Evolutionary conservation across 1,284 basidiomycete species (phyloP), one percentile per base, ranked within the genome.

Genomic region (Rhodofomes roseus): DNA sequence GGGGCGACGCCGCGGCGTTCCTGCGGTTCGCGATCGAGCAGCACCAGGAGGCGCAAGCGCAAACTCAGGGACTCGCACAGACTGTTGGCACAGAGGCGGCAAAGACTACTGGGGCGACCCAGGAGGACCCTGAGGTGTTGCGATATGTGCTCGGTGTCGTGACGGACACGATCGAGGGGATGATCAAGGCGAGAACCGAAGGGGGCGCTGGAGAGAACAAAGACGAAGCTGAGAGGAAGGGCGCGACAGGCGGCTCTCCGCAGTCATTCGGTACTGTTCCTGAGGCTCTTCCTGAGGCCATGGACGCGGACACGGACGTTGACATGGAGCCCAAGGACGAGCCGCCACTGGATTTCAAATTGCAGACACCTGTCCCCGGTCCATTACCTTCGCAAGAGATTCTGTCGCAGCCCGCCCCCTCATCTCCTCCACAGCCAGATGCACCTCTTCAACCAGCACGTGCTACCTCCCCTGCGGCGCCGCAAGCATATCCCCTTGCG

Each of bases 81-180:
- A 16, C 25, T 16, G 25, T 14, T 18, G 25, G 25, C 7, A 25
- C 25, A 18, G n/a, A 20, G n/a, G 14, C 50, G 53, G 20, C 58
- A 20, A 48, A 55, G 39, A 29, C 51, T n/a, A n/a, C n/a, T 31
- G 57, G 57, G 1, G 40, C 51, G 41, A 31, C 54, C 68, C 71
- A 59, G 71, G 81, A 83, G 64, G 77, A 77, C 8, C 74, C 77
- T 27, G 80, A 78, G 46, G 78, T 85, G 67, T 70, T 86, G 57
- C 76, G 73, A 41, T 75, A 79, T 54, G 83, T 83, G 43, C 70
- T 87, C 61, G 76, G 80, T 20, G 77, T 78, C 59, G 79, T 81
- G 43, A 80, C 81, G 5, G 76, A 77, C 29, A 68, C 76, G 20
- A 79, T 83, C 51, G 64, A 70, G 51, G 50, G 51, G 54, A 43